Conservation (phyloP, 2,329 filamentous ascomycete genomes). For the Fusarium xyrophilum region DNA sequence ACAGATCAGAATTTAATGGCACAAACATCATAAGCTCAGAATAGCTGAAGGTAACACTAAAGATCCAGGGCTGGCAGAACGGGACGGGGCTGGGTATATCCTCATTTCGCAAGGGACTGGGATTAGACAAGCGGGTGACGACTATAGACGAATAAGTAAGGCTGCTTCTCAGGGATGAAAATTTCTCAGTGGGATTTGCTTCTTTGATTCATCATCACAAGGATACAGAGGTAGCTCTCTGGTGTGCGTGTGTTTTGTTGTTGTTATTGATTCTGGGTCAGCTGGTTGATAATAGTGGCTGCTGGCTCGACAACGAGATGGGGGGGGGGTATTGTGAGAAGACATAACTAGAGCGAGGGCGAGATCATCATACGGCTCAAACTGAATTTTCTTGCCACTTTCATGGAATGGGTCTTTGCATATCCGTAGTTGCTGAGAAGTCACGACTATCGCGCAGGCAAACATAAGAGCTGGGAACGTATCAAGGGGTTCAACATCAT, state of each 20-base stretch:
- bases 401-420: not conserved
- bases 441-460: not conserved
- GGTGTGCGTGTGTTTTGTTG: constrained; percentile 11
- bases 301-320: constrained; percentile 31
- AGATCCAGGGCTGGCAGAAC: constrained; percentile 21
- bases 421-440: not conserved
- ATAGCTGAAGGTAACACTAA: not conserved
- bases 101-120: constrained; percentile 38
- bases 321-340: not conserved
- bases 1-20: constrained; percentile 28
- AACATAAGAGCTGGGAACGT: not conserved
- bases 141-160: constrained; percentile 1
- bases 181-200: constrained; percentile 16
- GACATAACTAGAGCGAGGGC: not conserved
- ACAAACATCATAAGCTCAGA: constrained; percentile 7
- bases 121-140: constrained; percentile 24
- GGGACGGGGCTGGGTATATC: constrained; percentile 30
- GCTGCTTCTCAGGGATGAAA: constrained; percentile 12
- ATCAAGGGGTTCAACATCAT: not conserved
- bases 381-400: not conserved
- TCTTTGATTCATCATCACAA: constrained; percentile 13
- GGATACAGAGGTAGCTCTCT: constrained; percentile 1
- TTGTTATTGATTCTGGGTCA: constrained; percentile 25
- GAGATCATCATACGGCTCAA: not conserved
- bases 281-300: constrained; percentile 10